A percentile compares a stretch with the other conserved stretches of the same genome.
Evolutionary conservation across 2,329 filamentous ascomycete species (phyloP).

Genomic region (Penicillium sp.): DNA sequence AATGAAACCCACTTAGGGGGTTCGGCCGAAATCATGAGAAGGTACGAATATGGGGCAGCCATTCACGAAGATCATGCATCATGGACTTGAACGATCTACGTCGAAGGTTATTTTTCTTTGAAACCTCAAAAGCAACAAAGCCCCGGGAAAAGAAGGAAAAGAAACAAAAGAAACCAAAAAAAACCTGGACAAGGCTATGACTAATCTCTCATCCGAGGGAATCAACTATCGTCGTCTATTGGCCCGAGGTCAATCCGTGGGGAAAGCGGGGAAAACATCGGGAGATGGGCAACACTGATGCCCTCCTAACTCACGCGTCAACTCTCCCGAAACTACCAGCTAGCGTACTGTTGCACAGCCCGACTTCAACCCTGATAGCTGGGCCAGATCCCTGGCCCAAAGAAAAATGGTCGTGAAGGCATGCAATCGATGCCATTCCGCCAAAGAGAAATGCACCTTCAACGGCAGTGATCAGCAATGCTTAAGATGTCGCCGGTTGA

Average conservation of each 20-base stretch:
- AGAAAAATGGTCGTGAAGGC: constrained; percentile 16
- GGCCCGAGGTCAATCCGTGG: constrained; percentile 1
- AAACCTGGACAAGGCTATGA: neutral
- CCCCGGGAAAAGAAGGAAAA: neutral
- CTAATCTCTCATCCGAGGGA: neutral
- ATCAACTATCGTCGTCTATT: neutral
- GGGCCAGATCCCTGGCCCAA: neutral
- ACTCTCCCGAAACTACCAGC: neutral
- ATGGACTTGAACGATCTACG: neutral
- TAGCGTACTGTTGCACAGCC: neutral
- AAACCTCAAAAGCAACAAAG: neutral
- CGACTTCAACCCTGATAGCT: neutral
- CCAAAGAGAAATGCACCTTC: constrained; percentile 21
- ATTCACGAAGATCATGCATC: neutral
- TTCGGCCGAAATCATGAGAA: neutral
- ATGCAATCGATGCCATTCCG: constrained; percentile 20
- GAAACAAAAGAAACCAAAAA: neutral
- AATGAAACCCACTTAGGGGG: neutral
- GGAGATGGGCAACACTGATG: constrained; percentile 1
- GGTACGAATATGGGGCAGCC: neutral
- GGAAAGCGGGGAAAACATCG: constrained; percentile 8
- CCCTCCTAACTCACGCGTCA: constrained; percentile 1
- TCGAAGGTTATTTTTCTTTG: neutral
- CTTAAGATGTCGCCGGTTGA: constrained; percentile 20
- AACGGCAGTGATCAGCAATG: constrained; percentile 16